Evolutionary conservation across 2,329 filamentous ascomycete genomes (phyloP).

Genomic region (Hirsutella rhossiliensis): DNA sequence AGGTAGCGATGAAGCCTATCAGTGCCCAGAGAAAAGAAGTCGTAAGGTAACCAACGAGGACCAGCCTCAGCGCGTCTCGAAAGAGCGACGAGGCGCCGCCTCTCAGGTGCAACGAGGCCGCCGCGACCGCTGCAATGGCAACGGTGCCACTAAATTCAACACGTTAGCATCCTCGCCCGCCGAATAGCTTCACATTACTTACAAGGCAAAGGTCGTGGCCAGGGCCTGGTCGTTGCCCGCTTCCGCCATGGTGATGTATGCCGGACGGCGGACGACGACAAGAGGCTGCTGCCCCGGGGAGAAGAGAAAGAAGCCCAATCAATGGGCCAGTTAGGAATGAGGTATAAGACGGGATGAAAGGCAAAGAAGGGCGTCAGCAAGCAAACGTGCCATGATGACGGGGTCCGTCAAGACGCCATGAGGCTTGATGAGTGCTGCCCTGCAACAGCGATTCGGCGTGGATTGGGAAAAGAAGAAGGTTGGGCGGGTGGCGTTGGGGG

Average conservation of each 20-base stretch:
- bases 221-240: constrained; percentile 33
- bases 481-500: neutral
- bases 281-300: constrained; percentile 8
- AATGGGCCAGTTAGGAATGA: constrained; percentile 26
- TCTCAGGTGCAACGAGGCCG: constrained; percentile 32
- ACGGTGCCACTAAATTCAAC: constrained; percentile 32
- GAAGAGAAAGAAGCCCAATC: constrained; percentile 29
- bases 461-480: neutral
- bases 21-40: constrained; percentile 41
- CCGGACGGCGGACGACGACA: constrained; percentile 13
- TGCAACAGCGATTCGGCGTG: neutral
- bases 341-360: constrained; percentile 13
- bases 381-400: constrained; percentile 4
- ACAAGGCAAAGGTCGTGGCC: constrained; percentile 44
- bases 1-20: constrained; percentile 35
- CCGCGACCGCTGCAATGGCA: constrained; percentile 36
- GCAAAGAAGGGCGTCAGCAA: constrained; percentile 9
- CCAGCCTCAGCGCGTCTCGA: constrained; percentile 51
- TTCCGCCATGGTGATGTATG: constrained; percentile 27
- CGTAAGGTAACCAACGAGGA: constrained; percentile 43
- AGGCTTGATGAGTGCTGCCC: neutral
- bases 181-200: constrained; percentile 13
- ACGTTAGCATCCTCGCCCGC: constrained; percentile 12
- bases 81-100: constrained; percentile 36
- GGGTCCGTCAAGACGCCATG: constrained; percentile 1